Conservation (phyloP, 805 yeast genomes). For the Spathaspora boniae region DNA sequence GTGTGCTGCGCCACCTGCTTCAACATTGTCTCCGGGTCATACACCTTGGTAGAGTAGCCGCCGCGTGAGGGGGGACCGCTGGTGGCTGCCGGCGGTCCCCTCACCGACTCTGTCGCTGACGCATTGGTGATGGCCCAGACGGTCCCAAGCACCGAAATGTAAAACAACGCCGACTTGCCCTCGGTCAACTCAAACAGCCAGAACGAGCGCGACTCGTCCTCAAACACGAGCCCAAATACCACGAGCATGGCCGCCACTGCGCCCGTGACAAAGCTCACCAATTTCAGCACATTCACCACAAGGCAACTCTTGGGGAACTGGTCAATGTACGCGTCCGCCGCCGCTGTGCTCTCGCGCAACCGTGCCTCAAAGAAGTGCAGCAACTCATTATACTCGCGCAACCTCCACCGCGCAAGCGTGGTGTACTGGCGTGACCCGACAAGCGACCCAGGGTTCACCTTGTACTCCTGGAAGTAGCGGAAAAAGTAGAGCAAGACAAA, state of each 20-base stretch:
- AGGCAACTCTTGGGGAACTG: conserved; percentile 82
- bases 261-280: conserved; percentile 67
- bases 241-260: conserved; percentile 82
- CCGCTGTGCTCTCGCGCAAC: conserved; percentile 68
- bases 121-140: conserved; percentile 75
- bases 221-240: conserved; percentile 63
- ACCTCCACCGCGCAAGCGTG: conserved; percentile 92
- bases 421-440: conserved; percentile 76
- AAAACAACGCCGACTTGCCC: conserved; percentile 79
- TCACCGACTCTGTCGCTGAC: conserved; percentile 8
- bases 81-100: conserved; percentile 15
- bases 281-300: conserved; percentile 33
- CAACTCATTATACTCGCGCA: conserved; percentile 90
- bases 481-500: conserved; percentile 81
- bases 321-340: conserved; percentile 79
- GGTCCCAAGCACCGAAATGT: conserved; percentile 85
- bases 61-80: no score
- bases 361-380: conserved; percentile 84
- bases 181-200: conserved; percentile 83
- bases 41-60: no score
- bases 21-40: conserved; percentile 89
- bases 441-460: conserved; percentile 79
- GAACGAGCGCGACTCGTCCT: conserved; percentile 76
- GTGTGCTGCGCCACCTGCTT: conserved; percentile 80
- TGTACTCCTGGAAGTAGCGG: conserved; percentile 88